These are phyloP conservation scores for Suillus subaureus DNA, from an alignment of 768 basidiomycete species.

Conservation along the genomic window DNA sequence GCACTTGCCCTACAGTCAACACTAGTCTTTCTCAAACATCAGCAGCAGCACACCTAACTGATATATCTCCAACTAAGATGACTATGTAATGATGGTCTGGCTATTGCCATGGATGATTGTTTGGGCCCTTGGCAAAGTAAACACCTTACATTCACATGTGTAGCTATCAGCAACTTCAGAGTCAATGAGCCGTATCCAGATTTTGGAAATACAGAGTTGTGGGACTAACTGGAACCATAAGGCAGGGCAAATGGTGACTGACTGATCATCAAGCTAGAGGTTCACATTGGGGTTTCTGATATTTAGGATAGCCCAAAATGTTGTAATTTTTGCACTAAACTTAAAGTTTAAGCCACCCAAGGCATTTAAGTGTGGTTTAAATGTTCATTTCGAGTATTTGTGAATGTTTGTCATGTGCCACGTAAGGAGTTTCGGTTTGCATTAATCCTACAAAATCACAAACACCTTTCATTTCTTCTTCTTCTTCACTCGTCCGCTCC, in stretches of 20 bases:
- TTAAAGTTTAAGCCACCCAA: too few relatives aligned
- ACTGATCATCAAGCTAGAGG: too few relatives aligned
- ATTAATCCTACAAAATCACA: constrained; percentile 9
- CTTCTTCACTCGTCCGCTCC: constrained; percentile 19
- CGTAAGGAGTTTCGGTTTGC: constrained; percentile 8
- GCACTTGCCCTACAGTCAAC: not conserved
- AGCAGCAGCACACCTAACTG: not conserved
- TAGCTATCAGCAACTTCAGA: not conserved
- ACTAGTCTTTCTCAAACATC: not conserved
- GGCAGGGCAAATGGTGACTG: not conserved
- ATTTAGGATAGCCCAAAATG: too few relatives aligned
- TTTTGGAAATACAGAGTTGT: not conserved
- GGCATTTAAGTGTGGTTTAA: too few relatives aligned
- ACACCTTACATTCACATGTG: too few relatives aligned
- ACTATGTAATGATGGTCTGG: not conserved
- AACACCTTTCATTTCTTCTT: constrained; percentile 1
- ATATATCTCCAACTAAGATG: not conserved
- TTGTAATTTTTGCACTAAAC: too few relatives aligned
- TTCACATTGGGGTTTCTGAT: too few relatives aligned
- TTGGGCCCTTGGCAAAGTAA: too few relatives aligned
- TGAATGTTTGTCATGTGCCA: constrained; percentile 4
- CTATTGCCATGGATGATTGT: not conserved
- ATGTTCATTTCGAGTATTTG: not conserved
- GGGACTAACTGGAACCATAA: not conserved
- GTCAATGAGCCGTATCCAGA: not conserved